A percentile compares a stretch with the other conserved stretches of the same genome.
phyloP scores from a whole-genome alignment of 2,329 filamentous ascomycete species.

The Paecilomyces variotii region DNA sequence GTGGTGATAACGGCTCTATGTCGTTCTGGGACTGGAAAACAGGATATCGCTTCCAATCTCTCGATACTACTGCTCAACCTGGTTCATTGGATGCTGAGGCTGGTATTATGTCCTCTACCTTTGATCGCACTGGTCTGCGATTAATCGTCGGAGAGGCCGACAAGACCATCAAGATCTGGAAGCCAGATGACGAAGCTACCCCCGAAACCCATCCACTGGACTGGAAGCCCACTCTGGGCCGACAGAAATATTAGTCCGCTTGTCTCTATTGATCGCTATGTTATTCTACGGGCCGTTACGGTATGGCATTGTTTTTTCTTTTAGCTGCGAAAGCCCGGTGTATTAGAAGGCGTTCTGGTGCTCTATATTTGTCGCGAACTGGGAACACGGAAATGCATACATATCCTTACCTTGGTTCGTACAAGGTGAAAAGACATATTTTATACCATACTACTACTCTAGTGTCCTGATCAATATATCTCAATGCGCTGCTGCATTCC shows the following conservation, averaged over 20 bases:
- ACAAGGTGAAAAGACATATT: neutral
- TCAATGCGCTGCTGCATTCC: no score
- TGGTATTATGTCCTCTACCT: slow-evolving; percentile 89
- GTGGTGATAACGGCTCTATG: slow-evolving; percentile 92
- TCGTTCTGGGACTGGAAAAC: slow-evolving; percentile 99
- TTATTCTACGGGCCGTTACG: neutral
- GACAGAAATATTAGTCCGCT: slow-evolving; percentile 59
- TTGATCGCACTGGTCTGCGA: slow-evolving; percentile 79
- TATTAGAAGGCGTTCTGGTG: slow-evolving; percentile 6
- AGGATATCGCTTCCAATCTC: slow-evolving; percentile 79
- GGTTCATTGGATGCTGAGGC: slow-evolving; percentile 90
- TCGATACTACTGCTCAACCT: slow-evolving; percentile 88
- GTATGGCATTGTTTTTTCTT: neutral
- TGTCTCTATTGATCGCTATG: slow-evolving; percentile 1
- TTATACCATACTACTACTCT: neutral
- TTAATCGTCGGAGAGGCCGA: slow-evolving; percentile 93
- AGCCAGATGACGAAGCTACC: slow-evolving; percentile 82
- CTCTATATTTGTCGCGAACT: neutral
- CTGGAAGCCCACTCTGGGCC: slow-evolving; percentile 76
- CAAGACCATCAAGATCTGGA: slow-evolving; percentile 99
- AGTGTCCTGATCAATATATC: neutral
- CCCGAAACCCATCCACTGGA: slow-evolving; percentile 84
- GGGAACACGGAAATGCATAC: neutral
- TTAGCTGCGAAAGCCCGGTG: neutral
- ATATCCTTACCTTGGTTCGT: neutral